Conservation (phyloP, 768 basidiomycete species). For the Pleurotus citrinopileatus region DNA sequence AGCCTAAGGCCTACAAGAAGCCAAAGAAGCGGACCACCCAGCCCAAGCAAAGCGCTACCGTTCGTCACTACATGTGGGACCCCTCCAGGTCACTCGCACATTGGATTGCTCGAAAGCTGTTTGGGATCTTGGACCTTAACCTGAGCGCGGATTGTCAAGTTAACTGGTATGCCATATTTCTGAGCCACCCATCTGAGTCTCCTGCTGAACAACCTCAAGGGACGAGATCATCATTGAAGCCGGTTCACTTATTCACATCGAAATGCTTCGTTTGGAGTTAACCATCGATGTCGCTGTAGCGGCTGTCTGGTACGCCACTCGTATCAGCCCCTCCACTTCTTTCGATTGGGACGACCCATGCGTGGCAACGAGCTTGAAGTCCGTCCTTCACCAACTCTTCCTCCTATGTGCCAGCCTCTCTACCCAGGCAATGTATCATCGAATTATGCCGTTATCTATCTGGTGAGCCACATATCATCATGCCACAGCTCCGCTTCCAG, state of each 20-base stretch:
- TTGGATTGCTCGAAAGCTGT: background rate
- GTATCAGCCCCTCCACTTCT: background rate
- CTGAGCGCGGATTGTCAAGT: background rate
- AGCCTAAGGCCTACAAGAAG: background rate
- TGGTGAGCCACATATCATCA: background rate
- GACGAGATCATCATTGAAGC: background rate
- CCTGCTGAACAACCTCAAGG: background rate
- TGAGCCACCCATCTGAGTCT: background rate
- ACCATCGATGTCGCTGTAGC: background rate
- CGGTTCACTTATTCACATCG: background rate
- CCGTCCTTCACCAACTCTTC: background rate
- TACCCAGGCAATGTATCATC: background rate
- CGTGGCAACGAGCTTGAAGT: background rate
- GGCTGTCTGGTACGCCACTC: background rate
- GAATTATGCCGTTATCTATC: background rate
- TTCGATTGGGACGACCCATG: background rate
- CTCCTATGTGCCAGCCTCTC: background rate
- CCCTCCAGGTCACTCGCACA: background rate
- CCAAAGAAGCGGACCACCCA: background rate
- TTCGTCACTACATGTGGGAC: background rate
- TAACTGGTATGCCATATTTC: background rate
- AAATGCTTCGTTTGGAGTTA: constrained; percentile 4
- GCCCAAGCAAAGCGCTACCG: background rate
- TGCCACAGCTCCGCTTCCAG: background rate
- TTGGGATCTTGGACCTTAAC: background rate